phyloP scores from a whole-genome alignment of 768 basidiomycete genomes.

The Leucosporidium creatinivorum region DNA sequence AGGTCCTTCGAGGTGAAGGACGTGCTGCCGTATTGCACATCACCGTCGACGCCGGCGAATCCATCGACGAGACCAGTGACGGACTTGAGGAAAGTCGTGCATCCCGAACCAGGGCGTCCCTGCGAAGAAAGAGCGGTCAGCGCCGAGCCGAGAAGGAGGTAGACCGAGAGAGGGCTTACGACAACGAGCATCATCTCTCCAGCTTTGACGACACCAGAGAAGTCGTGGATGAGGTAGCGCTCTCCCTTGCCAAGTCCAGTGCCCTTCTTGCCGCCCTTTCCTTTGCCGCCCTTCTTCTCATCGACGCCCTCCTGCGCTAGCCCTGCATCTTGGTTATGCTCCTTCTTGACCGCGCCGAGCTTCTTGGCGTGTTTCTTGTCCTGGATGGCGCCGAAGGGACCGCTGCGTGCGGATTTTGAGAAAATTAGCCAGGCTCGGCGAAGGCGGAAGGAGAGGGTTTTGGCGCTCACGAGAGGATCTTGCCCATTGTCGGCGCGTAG shows the following conservation, averaged over 20 bases:
- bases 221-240: conserved; percentile 37
- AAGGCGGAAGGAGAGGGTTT: no score
- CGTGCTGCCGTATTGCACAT: conserved; percentile 45
- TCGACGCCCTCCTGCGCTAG: not conserved
- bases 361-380: no score
- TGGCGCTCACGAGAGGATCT: no score
- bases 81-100: conserved; percentile 42
- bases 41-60: conserved; percentile 40
- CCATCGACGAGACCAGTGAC: conserved; percentile 42
- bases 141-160: no score
- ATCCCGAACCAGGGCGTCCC: conserved; percentile 21
- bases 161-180: conserved; percentile 39
- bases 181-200: conserved; percentile 43
- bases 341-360: no score
- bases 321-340: no score
- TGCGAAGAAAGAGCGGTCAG: no score
- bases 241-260: not conserved
- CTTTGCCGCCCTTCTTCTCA: not conserved
- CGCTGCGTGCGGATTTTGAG: no score
- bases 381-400: no score
- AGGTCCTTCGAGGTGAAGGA: conserved; percentile 44
- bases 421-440: no score
- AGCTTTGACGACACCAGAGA: conserved; percentile 58
- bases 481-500: no score
- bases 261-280: not conserved